Evolutionary conservation across 73 alveolate species (phyloP).

Genomic region (Tetrahymena thermophila): DNA sequence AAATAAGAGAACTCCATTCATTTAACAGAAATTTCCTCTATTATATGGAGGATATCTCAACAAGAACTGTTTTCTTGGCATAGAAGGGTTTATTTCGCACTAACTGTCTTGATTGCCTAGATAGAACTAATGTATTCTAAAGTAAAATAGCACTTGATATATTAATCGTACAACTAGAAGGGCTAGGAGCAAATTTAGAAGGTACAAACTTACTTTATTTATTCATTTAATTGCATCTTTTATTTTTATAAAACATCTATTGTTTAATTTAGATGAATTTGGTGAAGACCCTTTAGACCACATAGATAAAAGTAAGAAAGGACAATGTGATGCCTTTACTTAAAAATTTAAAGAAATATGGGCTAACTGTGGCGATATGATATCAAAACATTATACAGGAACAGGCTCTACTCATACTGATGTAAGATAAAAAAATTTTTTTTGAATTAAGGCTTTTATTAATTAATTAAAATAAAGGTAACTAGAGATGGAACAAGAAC

Average conservation of each 20-base stretch:
- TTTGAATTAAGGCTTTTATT: not conserved
- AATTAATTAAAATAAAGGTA: slow-evolving; percentile 51
- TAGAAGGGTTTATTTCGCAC: slow-evolving; percentile 90
- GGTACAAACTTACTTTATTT: slow-evolving; percentile 88
- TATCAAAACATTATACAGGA: slow-evolving; percentile 84
- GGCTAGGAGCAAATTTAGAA: slow-evolving; percentile 35
- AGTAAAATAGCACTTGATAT: slow-evolving; percentile 49
- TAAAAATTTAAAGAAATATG: slow-evolving; percentile 68
- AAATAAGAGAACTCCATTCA: not conserved
- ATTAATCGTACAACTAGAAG: slow-evolving; percentile 34
- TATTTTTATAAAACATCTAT: no score
- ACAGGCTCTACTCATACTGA: slow-evolving; percentile 92
- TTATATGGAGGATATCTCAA: not conserved
- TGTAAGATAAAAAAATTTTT: not conserved
- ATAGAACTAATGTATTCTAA: slow-evolving; percentile 92
- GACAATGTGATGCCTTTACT: slow-evolving; percentile 44
- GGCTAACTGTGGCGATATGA: slow-evolving; percentile 90
- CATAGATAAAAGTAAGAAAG: not conserved
- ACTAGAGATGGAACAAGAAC: slow-evolving; percentile 94
- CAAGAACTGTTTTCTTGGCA: slow-evolving; percentile 10
- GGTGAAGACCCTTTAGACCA: slow-evolving; percentile 17
- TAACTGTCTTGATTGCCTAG: slow-evolving; percentile 94
- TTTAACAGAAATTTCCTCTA: not conserved
- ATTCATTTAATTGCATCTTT: no score
- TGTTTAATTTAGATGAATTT: slow-evolving; percentile 12